Base-by-base conservation (phyloP, 352 stramenopile species). In the Bremia lactucae region DNA sequence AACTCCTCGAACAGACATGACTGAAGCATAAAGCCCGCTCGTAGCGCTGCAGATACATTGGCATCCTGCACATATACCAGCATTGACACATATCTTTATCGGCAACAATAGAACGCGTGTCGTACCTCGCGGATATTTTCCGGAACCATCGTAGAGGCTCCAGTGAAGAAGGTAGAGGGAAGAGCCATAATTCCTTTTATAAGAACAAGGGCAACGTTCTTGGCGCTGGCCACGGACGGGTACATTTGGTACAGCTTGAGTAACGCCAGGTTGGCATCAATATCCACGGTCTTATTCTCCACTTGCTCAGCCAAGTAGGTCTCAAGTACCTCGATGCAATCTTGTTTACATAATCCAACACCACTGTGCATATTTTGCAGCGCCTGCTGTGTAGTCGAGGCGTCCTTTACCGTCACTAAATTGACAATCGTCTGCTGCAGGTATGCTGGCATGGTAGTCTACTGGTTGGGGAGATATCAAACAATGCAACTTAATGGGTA, bases 211-310 rank as follows among this genome's bases (percentile, higher is more conserved):
- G 65, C 58, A 28, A 85, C 73, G 20, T 81, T 69, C 40, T 69
- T 60, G 25, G 65, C 65, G n/a, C 84, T 76, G 7, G 52, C 36
- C 33, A 63, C 58, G 31, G 47, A 52, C 21, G 77, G 75, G 61
- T 87, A 87, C 19, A 92, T 49, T 34, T 81, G 53, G 63, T 87
- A 92, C 37, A 92, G 63, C 62, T 87, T 87, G 44, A 92, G 63
- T 46, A 92, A 68, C 51, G 72, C 73, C 47, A 92, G 55, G 52
- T 82, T 65, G 42, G 80, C 75, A 59, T 92, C 73, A 20, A 83
- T 68, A 42, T 90, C 77, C 22, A 89, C 62, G 7, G 50, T 70
- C 14, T 42, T 47, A 53, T 58, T 71, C 37, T 62, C 25, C 49
- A 90, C 42, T 71, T 93, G 77, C 64, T 93, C 80, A 24, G 59